phyloP scores from a whole-genome alignment of 768 basidiomycete species.

The Tricholomella constricta region DNA sequence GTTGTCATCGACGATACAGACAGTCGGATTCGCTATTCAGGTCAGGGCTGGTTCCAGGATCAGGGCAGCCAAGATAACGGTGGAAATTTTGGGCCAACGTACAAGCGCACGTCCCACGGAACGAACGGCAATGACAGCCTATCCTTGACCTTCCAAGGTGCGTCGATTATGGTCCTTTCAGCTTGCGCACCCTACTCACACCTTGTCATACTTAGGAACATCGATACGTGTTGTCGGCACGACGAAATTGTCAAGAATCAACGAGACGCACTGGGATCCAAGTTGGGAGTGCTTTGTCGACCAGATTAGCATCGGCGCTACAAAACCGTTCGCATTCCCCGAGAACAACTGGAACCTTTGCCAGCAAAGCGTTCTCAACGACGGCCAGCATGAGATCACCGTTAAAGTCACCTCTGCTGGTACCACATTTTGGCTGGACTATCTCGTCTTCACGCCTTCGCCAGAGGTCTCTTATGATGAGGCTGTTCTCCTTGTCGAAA shows the following conservation, averaged over 20 bases:
- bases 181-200: neutral
- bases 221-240: slow-evolving; percentile 18
- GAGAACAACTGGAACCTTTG: slow-evolving; percentile 25
- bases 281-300: slow-evolving; percentile 27
- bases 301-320: slow-evolving; percentile 10
- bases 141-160: slow-evolving; percentile 33
- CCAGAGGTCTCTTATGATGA: neutral
- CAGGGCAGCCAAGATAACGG: slow-evolving; percentile 24
- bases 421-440: slow-evolving; percentile 9
- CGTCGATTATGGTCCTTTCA: neutral
- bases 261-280: slow-evolving; percentile 14
- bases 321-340: neutral
- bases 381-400: slow-evolving; percentile 24
- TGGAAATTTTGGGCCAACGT: slow-evolving; percentile 36
- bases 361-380: slow-evolving; percentile 10
- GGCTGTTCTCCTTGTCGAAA: neutral
- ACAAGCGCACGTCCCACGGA: slow-evolving; percentile 31
- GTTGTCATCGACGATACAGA: slow-evolving; percentile 37
- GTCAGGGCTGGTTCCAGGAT: slow-evolving; percentile 31
- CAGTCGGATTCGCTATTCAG: slow-evolving; percentile 29
- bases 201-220: slow-evolving; percentile 1
- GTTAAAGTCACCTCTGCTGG: slow-evolving; percentile 10
- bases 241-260: slow-evolving; percentile 8
- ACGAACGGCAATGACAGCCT: slow-evolving; percentile 29
- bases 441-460: slow-evolving; percentile 2